Evolutionary conservation across 1,284 basidiomycete genomes (phyloP), one percentile per base, ranked within the genome.

Genomic region (Malassezia furfur): DNA sequence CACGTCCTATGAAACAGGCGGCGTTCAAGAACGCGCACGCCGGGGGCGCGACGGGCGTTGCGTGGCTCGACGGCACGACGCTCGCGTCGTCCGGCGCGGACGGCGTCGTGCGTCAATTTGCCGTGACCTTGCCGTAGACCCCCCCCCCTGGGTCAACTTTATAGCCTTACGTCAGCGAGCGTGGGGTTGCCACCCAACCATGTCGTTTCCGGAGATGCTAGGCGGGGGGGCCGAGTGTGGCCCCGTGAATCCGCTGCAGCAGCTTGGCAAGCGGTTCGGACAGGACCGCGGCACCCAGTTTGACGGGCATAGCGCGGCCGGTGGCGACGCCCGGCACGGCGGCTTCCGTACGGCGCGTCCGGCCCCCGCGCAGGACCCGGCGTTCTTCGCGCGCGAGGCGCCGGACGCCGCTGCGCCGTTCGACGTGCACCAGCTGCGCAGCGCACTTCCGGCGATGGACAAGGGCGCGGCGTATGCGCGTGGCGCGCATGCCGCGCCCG

Each of bases 11-110:
- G 75, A 84, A 83, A 77, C 88, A 87, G 65, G 83, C 91, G 39
- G 81, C 84, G 12, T 84, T 94, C 75, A 87, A 86, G 65, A 73
- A 71, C 39, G 65, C 68, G 15, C 71, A 66, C 44, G 58, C 61
- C 1, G 61, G 65, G 34, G 66, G 74, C 4, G 66, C 88, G 0
- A 85, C 83, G 57, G 81, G 81, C 21, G 88, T 91, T 14, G 78
- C 83, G 38, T 96, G 91, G 90, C 68, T 86, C n/a, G 80, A 70
- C 30, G 78, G 78, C 38, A 80, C 77, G 0, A 80, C 78, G 64
- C 75, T 93, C 39, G 82, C 82, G 9, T 85, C 82, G 52, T 81
- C 85, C 5, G 91, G 91, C 19, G 85, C 87, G 19, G 91, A 96
- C 77, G 88, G 81, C 5, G 54, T 47, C 28, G 53, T 68, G 5